Conservation (phyloP, 257 asterid genomes). For the Lavandula angustifolia region DNA sequence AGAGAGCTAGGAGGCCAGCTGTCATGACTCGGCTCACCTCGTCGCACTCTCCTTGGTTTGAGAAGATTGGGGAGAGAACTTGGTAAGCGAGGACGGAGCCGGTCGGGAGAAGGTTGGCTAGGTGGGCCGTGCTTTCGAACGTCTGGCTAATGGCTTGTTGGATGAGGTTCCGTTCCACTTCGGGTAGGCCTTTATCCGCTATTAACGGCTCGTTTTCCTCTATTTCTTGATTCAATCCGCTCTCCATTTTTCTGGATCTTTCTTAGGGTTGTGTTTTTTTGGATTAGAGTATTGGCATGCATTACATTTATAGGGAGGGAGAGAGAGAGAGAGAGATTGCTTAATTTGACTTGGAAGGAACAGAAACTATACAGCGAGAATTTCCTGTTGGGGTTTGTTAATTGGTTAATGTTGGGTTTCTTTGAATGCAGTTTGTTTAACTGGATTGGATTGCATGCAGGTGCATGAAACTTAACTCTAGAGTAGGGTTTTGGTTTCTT, state of each 20-base stretch:
- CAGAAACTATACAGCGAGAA: slow-evolving; percentile 22
- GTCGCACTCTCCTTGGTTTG: slow-evolving; percentile 82
- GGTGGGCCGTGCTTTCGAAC: slow-evolving; percentile 76
- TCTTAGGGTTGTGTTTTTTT: no score
- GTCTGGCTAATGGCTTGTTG: slow-evolving; percentile 97
- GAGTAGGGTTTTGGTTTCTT: slow-evolving; percentile 29
- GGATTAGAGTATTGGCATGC: not conserved
- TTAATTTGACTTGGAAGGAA: slow-evolving; percentile 62
- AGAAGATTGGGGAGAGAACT: slow-evolving; percentile 70
- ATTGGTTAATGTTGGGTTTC: not conserved
- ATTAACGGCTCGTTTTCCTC: slow-evolving; percentile 57
- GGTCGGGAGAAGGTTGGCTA: slow-evolving; percentile 90
- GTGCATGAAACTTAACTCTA: not conserved
- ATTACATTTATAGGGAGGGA: slow-evolving; percentile 37
- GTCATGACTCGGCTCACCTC: slow-evolving; percentile 51
- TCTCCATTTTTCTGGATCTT: not conserved
- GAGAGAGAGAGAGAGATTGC: no score
- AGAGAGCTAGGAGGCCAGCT: slow-evolving; percentile 54
- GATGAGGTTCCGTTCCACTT: slow-evolving; percentile 61
- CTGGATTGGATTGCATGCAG: not conserved
- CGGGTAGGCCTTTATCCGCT: slow-evolving; percentile 42
- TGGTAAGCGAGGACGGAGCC: slow-evolving; percentile 87
- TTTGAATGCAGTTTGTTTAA: slow-evolving; percentile 20
- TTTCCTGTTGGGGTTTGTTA: slow-evolving; percentile 31
- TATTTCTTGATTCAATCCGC: slow-evolving; percentile 32